Conservation (phyloP, 192 early-diverging fungal species). For the Diversispora eburnea region DNA sequence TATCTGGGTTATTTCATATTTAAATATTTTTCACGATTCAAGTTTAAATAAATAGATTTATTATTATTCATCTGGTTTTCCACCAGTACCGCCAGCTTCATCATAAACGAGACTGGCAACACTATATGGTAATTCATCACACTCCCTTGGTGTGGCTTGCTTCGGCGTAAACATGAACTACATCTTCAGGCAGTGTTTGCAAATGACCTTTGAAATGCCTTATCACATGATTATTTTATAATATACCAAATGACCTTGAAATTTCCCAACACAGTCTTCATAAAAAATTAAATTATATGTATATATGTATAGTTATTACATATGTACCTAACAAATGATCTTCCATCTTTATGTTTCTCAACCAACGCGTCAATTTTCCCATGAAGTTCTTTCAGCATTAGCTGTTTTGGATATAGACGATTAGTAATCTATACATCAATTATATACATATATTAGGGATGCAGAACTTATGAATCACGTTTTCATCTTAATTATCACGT, state of each 20-base stretch:
- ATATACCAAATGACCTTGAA: too few species aligned
- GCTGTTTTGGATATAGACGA: slow-evolving; percentile 89
- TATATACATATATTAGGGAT: too few species aligned
- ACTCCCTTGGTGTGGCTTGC: slow-evolving; percentile 87
- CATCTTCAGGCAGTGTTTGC: too few species aligned
- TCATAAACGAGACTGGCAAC: slow-evolving; percentile 94
- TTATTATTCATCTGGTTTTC: slow-evolving; percentile 54
- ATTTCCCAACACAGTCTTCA: too few species aligned
- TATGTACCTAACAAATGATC: slow-evolving; percentile 94
- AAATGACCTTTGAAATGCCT: too few species aligned
- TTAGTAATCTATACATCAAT: slow-evolving; percentile 69
- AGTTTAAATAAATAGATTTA: too few species aligned
- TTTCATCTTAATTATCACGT: too few species aligned
- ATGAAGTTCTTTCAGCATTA: slow-evolving; percentile 96
- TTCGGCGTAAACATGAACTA: slow-evolving; percentile 98
- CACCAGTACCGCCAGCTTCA: slow-evolving; percentile 86
- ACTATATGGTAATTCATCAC: slow-evolving; percentile 80
- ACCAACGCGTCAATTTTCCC: slow-evolving; percentile 78
- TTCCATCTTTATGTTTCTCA: slow-evolving; percentile 76
- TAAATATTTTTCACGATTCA: too few species aligned
- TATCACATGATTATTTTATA: slow-evolving; percentile 73
- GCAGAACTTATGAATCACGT: too few species aligned
- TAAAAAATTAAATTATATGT: too few species aligned
- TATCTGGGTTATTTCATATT: too few species aligned
- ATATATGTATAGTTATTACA: neutral